A percentile compares a stretch with the other conserved stretches of the same genome.
Conservation (phyloP, 2,329 filamentous ascomycete genomes). For the Fusarium brevicatenulatum region DNA sequence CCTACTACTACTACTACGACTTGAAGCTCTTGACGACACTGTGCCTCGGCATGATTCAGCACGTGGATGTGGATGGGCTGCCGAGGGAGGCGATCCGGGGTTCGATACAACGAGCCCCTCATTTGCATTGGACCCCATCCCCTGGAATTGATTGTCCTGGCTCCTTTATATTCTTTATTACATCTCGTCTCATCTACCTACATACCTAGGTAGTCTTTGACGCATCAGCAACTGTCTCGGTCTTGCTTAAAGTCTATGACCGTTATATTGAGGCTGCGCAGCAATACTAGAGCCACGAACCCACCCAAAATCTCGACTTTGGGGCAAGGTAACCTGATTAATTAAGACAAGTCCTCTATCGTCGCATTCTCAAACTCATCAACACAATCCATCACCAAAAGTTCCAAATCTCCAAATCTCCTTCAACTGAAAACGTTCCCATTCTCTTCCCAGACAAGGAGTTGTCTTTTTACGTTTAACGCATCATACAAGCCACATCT, state of each 20-base stretch:
- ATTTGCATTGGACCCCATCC: conserved; percentile 7
- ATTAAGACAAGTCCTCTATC: conserved; percentile 14
- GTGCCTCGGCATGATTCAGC: conserved; percentile 33
- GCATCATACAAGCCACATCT: not conserved
- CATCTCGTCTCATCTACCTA: not conserved
- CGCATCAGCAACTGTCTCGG: not conserved
- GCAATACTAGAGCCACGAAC: conserved; percentile 8
- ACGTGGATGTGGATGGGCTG: conserved; percentile 28
- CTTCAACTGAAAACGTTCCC: not conserved
- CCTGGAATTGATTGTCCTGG: not conserved
- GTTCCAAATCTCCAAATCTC: not conserved
- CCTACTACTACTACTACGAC: not conserved
- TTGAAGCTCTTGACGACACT: not conserved
- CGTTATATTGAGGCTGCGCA: not conserved
- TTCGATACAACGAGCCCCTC: conserved; percentile 22
- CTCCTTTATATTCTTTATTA: not conserved
- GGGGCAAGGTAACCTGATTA: conserved; percentile 13
- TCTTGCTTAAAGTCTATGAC: conserved; percentile 1
- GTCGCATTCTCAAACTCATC: not conserved
- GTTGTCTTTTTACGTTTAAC: not conserved
- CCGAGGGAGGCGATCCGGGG: conserved; percentile 24
- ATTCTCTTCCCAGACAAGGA: not conserved
- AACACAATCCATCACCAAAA: not conserved
- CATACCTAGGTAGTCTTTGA: not conserved
- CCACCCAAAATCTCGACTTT: conserved; percentile 1